phyloP scores from a whole-genome alignment of 129 eudicot genomes.

The Centaurea solstitialis region DNA sequence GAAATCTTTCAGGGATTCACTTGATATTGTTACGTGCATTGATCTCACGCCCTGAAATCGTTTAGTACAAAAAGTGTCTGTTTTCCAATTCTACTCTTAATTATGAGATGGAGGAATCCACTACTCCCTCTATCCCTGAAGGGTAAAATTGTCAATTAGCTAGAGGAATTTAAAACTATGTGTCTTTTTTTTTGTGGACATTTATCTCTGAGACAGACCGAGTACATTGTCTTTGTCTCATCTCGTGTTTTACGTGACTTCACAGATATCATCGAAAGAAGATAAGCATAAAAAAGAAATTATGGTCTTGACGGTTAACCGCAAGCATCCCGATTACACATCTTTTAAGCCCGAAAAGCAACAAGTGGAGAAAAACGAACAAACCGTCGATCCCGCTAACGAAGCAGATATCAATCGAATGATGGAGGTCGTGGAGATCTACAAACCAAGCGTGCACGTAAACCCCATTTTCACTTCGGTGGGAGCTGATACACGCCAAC shows the following conservation, averaged over 20 bases:
- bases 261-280: conserved; percentile 91
- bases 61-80: too few species aligned
- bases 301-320: conserved; percentile 61
- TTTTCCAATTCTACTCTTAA: too few species aligned
- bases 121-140: too few species aligned
- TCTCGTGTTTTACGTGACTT: not conserved
- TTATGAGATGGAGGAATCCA: too few species aligned
- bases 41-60: too few species aligned
- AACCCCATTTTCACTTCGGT: conserved; percentile 74
- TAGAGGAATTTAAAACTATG: too few species aligned
- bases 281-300: conserved; percentile 88
- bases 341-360: conserved; percentile 83
- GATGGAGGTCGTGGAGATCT: conserved; percentile 74
- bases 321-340: conserved; percentile 66
- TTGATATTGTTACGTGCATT: too few species aligned
- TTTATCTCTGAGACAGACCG: too few species aligned
- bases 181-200: too few species aligned
- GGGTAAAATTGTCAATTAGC: too few species aligned
- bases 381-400: conserved; percentile 24
- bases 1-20: too few species aligned
- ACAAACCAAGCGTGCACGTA: conserved; percentile 87
- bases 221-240: not conserved
- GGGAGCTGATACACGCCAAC: conserved; percentile 75
- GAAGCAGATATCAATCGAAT: conserved; percentile 36
- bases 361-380: conserved; percentile 62